Percentiles rank a stretch among this genome's conserved stretches.
Conservation (phyloP, 257 asterid genomes). For the Fraxinus anomala region DNA sequence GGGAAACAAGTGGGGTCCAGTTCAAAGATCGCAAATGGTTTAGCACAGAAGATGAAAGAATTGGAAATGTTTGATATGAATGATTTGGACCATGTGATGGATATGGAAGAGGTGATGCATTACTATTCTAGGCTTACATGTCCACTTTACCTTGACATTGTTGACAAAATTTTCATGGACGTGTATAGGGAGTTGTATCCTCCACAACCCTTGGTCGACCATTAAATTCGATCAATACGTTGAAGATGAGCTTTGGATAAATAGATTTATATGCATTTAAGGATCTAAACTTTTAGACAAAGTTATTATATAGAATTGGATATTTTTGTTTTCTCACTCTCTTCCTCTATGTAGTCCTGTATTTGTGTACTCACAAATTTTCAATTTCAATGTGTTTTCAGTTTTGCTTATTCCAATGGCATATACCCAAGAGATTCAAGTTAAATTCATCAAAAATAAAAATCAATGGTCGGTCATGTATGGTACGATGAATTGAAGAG, state of each 20-base stretch:
- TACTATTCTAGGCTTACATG: conserved; percentile 66
- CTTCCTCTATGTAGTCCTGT: neutral
- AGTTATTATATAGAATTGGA: neutral
- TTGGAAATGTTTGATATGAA: conserved; percentile 68
- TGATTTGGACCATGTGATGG: conserved; percentile 69
- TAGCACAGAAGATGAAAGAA: conserved; percentile 64
- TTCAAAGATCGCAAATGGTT: conserved; percentile 31
- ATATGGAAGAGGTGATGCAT: conserved; percentile 79
- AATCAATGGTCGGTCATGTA: too few relatives aligned
- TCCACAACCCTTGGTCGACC: neutral
- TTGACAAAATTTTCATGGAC: conserved; percentile 62
- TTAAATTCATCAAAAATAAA: too few relatives aligned
- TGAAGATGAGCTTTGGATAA: neutral
- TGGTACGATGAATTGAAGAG: too few relatives aligned
- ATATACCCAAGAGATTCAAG: neutral
- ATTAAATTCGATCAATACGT: neutral
- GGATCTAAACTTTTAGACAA: neutral
- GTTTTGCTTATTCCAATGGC: neutral
- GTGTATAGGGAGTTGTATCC: conserved; percentile 24
- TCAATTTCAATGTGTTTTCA: neutral
- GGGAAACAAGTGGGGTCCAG: conserved; percentile 29
- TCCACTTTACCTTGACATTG: conserved; percentile 64
- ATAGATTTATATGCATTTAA: neutral
- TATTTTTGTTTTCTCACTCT: neutral
- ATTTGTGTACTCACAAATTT: neutral